These are phyloP conservation scores for Schwanniomyces yamadae DNA, from an alignment of 805 yeast genomes.

Conservation along the genomic window DNA sequence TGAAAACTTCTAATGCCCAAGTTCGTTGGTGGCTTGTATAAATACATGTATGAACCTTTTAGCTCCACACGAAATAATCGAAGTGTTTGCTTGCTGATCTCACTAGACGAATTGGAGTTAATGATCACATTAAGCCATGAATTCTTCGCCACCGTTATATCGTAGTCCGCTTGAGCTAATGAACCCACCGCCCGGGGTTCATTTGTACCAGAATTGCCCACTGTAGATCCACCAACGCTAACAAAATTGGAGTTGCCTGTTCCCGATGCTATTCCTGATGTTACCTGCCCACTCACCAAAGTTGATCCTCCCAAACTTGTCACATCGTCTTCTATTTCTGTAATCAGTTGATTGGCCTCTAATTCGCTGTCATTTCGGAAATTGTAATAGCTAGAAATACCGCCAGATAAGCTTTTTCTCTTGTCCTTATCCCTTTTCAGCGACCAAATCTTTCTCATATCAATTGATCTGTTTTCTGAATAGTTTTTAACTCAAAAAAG, in stretches of 20 bases:
- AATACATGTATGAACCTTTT: constrained; percentile 61
- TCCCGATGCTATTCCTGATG: not conserved
- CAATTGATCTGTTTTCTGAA: constrained; percentile 26
- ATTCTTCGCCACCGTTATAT: constrained; percentile 26
- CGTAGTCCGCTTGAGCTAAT: constrained; percentile 30
- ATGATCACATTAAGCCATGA: constrained; percentile 40
- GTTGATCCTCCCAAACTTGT: constrained; percentile 3
- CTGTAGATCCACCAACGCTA: constrained; percentile 1
- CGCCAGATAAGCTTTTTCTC: constrained; percentile 15
- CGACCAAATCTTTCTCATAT: constrained; percentile 33
- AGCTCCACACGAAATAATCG: constrained; percentile 63
- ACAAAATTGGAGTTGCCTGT: no score
- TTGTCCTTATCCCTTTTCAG: constrained; percentile 26
- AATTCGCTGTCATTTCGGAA: not conserved
- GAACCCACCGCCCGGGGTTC: constrained; percentile 7
- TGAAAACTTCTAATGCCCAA: constrained; percentile 38
- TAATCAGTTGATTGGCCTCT: not conserved
- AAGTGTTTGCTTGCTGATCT: constrained; percentile 35
- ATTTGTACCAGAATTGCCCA: not conserved
- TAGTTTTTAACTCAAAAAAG: no score
- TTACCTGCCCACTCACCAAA: constrained; percentile 7
- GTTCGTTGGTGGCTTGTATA: constrained; percentile 59
- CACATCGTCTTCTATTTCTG: not conserved
- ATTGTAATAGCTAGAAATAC: not conserved
- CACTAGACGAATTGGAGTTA: constrained; percentile 30